These are phyloP conservation scores for Sarcomyxa edulis DNA, from an alignment of 768 basidiomycete genomes.

Conservation along the genomic window DNA sequence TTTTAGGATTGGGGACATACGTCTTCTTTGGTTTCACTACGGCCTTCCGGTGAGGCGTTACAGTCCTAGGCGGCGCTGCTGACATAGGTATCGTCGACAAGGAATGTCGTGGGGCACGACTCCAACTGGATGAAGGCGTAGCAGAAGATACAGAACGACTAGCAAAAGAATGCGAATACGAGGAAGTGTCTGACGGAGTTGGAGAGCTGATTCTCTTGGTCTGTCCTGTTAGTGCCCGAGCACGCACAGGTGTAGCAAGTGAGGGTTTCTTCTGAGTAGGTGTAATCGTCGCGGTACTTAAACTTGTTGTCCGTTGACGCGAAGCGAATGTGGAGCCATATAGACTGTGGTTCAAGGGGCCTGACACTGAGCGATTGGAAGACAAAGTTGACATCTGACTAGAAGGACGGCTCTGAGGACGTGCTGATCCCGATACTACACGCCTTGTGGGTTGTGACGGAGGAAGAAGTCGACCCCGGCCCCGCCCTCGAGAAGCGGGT, in stretches of 20 bases:
- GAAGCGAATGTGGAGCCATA: constrained; percentile 73
- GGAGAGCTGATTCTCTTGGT: constrained; percentile 49
- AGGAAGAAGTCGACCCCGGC: constrained; percentile 37
- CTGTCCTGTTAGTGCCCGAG: constrained; percentile 33
- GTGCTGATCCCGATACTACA: constrained; percentile 41
- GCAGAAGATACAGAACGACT: constrained; percentile 34
- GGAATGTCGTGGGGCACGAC: constrained; percentile 63
- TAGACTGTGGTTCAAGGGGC: constrained; percentile 47
- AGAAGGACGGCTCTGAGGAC: constrained; percentile 41
- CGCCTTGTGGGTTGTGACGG: constrained; percentile 47
- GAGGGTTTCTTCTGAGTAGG: constrained; percentile 25
- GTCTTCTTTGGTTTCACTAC: constrained; percentile 46
- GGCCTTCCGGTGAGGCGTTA: constrained; percentile 22
- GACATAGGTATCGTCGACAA: constrained; percentile 39
- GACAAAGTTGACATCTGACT: constrained; percentile 56
- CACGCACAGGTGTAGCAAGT: constrained; percentile 28
- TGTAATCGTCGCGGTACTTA: constrained; percentile 32
- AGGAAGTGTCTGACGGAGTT: constrained; percentile 54
- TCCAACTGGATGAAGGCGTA: constrained; percentile 56
- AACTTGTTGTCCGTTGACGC: constrained; percentile 74
- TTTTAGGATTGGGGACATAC: constrained; percentile 87
- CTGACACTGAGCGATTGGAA: constrained; percentile 63
- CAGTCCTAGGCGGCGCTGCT: constrained; percentile 43
- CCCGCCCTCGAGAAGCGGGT: constrained; percentile 20
- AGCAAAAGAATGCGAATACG: constrained; percentile 37